phyloP scores from a whole-genome alignment of 1,284 basidiomycete genomes.

The Tilletiaria anomala region DNA sequence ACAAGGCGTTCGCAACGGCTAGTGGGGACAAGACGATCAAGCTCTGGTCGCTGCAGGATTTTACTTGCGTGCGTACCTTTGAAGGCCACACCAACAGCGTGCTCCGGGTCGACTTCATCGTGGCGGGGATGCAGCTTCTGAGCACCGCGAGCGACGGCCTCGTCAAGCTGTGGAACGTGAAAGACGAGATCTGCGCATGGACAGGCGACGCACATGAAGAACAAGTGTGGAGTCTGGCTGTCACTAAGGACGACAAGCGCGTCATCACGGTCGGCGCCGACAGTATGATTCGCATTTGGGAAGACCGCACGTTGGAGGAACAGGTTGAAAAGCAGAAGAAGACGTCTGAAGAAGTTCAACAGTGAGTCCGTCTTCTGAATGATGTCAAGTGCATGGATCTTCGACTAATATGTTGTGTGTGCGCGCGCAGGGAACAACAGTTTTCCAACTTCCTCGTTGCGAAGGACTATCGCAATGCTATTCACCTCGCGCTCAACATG shows the following conservation, averaged over 20 bases:
- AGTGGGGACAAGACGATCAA: slow-evolving; percentile 89
- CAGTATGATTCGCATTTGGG: slow-evolving; percentile 82
- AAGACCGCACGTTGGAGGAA: slow-evolving; percentile 71
- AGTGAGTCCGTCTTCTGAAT: not conserved
- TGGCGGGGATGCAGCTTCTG: slow-evolving; percentile 67
- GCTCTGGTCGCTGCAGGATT: slow-evolving; percentile 55
- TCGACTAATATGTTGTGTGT: not conserved
- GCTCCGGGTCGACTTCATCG: slow-evolving; percentile 78
- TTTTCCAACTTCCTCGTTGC: slow-evolving; percentile 76
- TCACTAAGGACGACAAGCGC: not conserved
- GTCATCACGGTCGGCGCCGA: slow-evolving; percentile 88
- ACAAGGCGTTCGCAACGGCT: slow-evolving; percentile 75
- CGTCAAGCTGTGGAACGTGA: slow-evolving; percentile 87
- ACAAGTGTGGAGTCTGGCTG: slow-evolving; percentile 4
- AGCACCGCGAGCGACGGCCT: slow-evolving; percentile 83
- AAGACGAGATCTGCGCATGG: slow-evolving; percentile 61
- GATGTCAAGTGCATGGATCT: not conserved
- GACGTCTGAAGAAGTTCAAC: slow-evolving; percentile 14
- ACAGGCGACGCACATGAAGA: slow-evolving; percentile 91
- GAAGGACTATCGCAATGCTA: slow-evolving; percentile 79
- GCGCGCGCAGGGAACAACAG: slow-evolving; percentile 65
- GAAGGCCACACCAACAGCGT: slow-evolving; percentile 76
- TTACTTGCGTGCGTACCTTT: slow-evolving; percentile 44
- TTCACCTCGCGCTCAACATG: slow-evolving; percentile 78
- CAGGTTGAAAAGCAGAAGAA: slow-evolving; percentile 46